Conservation (phyloP, 108 stramenopile species). For the Skeletonema costatum region DNA sequence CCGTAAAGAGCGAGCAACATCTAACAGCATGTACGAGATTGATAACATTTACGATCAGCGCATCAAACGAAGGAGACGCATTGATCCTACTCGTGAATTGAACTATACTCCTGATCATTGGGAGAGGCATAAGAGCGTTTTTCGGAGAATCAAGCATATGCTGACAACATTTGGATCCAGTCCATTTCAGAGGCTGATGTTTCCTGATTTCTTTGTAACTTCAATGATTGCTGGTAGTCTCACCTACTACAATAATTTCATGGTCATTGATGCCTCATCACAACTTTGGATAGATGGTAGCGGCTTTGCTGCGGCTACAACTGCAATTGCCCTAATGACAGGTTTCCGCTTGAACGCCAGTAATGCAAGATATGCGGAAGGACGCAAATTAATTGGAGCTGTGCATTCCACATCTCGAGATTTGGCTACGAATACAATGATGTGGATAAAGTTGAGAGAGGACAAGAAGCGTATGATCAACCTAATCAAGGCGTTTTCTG, state of each 20-base stretch:
- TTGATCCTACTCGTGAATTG: conserved; percentile 57
- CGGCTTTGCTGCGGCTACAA: conserved; percentile 53
- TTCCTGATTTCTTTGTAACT: conserved; percentile 54
- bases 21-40: conserved; percentile 34
- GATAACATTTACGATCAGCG: conserved; percentile 33
- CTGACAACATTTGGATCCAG: conserved; percentile 23
- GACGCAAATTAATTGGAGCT: conserved; percentile 31
- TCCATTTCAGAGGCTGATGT: conserved; percentile 55
- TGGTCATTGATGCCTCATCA: background rate
- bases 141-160: conserved; percentile 46
- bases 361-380: conserved; percentile 55
- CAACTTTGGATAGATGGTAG: conserved; percentile 15
- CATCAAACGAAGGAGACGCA: conserved; percentile 36
- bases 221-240: conserved; percentile 42
- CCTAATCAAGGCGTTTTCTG: conserved; percentile 52
- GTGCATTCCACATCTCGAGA: conserved; percentile 46
- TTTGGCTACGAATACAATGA: conserved; percentile 47
- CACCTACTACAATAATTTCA: conserved; percentile 54
- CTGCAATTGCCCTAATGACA: conserved; percentile 53
- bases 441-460: conserved; percentile 38
- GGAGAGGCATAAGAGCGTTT: conserved; percentile 55
- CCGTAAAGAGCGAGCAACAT: conserved; percentile 16
- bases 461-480: conserved; percentile 42
- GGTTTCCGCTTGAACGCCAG: conserved; percentile 61
- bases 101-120: conserved; percentile 45